phyloP scores from a whole-genome alignment of 2,329 filamentous ascomycete genomes.

The Talaromyces sp. region DNA sequence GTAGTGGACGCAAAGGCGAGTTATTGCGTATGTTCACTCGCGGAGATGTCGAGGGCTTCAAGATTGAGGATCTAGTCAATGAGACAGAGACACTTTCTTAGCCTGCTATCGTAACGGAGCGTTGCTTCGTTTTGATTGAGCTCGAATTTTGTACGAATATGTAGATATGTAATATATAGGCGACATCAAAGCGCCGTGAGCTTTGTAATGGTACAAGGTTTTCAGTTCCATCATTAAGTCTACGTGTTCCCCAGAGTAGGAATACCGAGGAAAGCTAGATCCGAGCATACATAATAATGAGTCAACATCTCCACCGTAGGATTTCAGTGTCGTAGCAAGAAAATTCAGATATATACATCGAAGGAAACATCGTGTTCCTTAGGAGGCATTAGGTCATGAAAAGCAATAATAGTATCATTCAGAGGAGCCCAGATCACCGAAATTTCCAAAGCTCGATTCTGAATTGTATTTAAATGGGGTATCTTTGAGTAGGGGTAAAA shows the following conservation, averaged over 20 bases:
- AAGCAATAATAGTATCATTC: neutral
- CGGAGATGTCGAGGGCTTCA: slow-evolving; percentile 71
- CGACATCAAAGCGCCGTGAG: neutral
- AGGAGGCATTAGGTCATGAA: neutral
- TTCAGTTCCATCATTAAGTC: neutral
- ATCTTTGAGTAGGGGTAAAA: slow-evolving; percentile 1
- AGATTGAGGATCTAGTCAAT: slow-evolving; percentile 77
- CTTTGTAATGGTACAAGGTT: neutral
- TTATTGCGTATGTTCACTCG: slow-evolving; percentile 77
- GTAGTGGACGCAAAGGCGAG: slow-evolving; percentile 59
- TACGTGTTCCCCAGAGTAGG: neutral
- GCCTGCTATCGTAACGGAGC: neutral
- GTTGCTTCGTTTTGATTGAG: neutral
- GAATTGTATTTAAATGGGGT: neutral
- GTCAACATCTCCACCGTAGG: neutral
- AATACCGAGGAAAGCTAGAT: neutral
- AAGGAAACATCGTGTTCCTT: neutral
- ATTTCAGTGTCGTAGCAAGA: neutral
- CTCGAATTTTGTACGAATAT: neutral
- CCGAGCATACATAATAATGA: neutral
- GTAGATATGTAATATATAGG: neutral
- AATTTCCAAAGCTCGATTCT: neutral
- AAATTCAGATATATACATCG: neutral
- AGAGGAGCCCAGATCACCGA: neutral
- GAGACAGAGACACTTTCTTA: slow-evolving; percentile 74